Percentiles rank a stretch among this genome's conserved stretches.
Conservation (phyloP, 148 eudicot species). For the Fallopia convolvulus region DNA sequence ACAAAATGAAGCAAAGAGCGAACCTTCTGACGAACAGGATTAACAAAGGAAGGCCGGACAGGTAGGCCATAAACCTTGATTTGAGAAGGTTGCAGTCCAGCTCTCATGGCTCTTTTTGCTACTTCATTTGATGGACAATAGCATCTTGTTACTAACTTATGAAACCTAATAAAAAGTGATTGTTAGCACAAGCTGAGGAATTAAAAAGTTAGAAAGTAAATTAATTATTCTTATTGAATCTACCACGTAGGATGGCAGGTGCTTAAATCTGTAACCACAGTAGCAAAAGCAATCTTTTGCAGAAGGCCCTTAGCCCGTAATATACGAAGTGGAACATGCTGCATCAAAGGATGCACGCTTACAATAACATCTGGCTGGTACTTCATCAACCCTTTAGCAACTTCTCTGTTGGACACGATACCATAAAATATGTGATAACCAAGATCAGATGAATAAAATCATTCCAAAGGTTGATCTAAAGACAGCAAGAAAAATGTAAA, state of each 20-base stretch:
- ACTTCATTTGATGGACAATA: slow-evolving; percentile 96
- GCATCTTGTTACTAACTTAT: slow-evolving; percentile 98
- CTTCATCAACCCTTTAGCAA: slow-evolving; percentile 89
- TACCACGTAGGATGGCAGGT: slow-evolving; percentile 99
- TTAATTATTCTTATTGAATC: slow-evolving; percentile 4
- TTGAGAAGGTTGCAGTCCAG: slow-evolving; percentile 80
- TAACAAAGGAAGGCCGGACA: slow-evolving; percentile 91
- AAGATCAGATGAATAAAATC: not conserved
- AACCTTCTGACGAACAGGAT: slow-evolving; percentile 78
- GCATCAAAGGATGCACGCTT: slow-evolving; percentile 98
- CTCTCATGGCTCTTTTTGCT: slow-evolving; percentile 75
- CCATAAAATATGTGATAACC: not conserved
- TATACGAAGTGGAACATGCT: slow-evolving; percentile 93
- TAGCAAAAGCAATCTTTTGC: slow-evolving; percentile 85
- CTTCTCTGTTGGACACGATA: slow-evolving; percentile 51
- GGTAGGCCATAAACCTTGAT: slow-evolving; percentile 96
- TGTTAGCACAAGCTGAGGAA: not conserved
- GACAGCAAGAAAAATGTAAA: not conserved
- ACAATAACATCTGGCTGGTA: slow-evolving; percentile 95
- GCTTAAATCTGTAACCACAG: slow-evolving; percentile 87
- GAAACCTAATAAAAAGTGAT: slow-evolving; percentile 56
- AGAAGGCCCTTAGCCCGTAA: slow-evolving; percentile 81
- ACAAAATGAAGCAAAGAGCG: not conserved
- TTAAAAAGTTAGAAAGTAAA: not conserved
- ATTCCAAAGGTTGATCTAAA: not conserved